A percentile compares a stretch with the other conserved stretches of the same genome.
These are phyloP conservation scores for Lachnellula cervina DNA, from an alignment of 2,329 filamentous ascomycete species.

Conservation along the genomic window DNA sequence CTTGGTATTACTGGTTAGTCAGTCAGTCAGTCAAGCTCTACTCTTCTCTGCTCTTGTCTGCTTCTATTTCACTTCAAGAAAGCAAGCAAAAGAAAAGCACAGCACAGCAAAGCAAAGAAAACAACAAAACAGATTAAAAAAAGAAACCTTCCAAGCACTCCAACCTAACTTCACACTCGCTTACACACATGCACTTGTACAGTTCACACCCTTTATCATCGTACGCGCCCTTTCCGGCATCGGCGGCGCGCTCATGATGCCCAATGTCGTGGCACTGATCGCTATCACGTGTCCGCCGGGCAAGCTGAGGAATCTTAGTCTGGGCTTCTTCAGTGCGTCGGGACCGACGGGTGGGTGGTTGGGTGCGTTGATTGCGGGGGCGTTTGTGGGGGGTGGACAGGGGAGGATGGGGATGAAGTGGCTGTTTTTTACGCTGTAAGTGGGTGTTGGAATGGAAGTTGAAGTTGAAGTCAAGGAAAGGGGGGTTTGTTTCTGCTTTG, in stretches of 20 bases:
- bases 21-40: too few species aligned
- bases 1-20: too few species aligned
- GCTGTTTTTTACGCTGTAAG: background rate
- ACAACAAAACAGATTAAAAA: too few species aligned
- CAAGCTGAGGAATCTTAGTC: constrained; percentile 36
- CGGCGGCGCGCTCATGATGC: constrained; percentile 44
- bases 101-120: too few species aligned
- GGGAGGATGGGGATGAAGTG: background rate
- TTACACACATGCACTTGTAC: too few species aligned
- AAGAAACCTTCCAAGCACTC: too few species aligned
- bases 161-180: too few species aligned
- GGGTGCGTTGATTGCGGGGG: background rate
- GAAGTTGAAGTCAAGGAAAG: too few species aligned
- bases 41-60: too few species aligned
- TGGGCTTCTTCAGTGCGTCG: constrained; percentile 41
- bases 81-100: too few species aligned
- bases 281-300: constrained; percentile 43
- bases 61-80: too few species aligned
- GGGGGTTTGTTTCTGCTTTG: too few species aligned
- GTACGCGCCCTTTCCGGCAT: constrained; percentile 42
- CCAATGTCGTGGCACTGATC: constrained; percentile 46
- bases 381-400: background rate
- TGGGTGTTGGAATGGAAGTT: background rate
- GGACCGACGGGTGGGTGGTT: constrained; percentile 39
- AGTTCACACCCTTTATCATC: constrained; percentile 32